Conservation (phyloP, 2,329 filamentous ascomycete species). For the Claviceps humidiphila region DNA sequence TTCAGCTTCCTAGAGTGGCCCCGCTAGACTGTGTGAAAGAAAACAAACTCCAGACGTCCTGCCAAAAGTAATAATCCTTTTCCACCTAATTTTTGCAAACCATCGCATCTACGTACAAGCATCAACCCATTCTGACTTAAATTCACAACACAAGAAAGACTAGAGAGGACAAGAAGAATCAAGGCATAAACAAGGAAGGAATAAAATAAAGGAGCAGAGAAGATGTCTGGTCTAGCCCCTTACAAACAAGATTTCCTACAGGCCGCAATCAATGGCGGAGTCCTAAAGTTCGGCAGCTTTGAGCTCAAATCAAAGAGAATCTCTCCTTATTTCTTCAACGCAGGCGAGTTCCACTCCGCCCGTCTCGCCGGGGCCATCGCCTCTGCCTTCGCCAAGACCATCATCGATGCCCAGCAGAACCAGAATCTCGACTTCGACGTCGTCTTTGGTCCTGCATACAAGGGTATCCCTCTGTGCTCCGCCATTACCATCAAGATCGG, state of each 20-base stretch:
- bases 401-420: constrained; percentile 33
- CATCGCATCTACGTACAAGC: no score
- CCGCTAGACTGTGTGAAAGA: no score
- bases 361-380: constrained; percentile 66
- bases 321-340: constrained; percentile 98
- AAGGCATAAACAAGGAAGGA: neutral
- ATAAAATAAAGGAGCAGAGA: neutral
- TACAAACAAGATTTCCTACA: constrained; percentile 65
- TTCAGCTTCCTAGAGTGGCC: no score
- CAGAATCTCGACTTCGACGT: constrained; percentile 56
- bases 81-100: no score
- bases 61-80: no score
- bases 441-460: constrained; percentile 90
- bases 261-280: constrained; percentile 52
- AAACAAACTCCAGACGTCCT: no score
- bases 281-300: constrained; percentile 72
- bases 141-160: no score
- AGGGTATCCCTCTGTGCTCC: constrained; percentile 84
- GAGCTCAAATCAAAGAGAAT: constrained; percentile 83
- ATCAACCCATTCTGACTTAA: no score
- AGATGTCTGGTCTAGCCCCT: constrained; percentile 29
- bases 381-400: constrained; percentile 63
- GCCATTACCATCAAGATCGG: constrained; percentile 64
- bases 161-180: neutral
- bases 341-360: constrained; percentile 76